phyloP scores from a whole-genome alignment of 1,284 basidiomycete species.

The Waitea zeae region DNA sequence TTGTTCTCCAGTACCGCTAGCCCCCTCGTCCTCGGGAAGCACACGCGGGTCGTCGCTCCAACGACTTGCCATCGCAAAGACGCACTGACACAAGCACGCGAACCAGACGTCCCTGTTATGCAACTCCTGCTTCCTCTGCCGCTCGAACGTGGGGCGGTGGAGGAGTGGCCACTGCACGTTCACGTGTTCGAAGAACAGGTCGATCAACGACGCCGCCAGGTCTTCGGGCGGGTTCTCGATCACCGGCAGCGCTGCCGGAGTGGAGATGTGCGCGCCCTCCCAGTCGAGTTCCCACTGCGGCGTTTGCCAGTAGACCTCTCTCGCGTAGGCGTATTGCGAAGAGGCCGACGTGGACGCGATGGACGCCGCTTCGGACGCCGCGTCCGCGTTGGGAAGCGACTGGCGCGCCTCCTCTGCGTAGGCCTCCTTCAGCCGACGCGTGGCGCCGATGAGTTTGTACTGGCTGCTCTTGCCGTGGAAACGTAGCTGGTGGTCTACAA shows the following conservation, averaged over 20 bases:
- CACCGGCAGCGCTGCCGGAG: slow-evolving; percentile 17
- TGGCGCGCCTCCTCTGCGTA: slow-evolving; percentile 17
- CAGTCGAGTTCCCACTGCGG: slow-evolving; percentile 43
- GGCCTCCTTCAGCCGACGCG: slow-evolving; percentile 27
- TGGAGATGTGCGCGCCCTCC: slow-evolving; percentile 25
- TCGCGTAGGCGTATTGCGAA: background rate
- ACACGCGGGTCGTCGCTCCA: slow-evolving; percentile 29
- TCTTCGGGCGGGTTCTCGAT: slow-evolving; percentile 33
- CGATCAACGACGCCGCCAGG: slow-evolving; percentile 24
- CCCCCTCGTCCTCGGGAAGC: slow-evolving; percentile 17
- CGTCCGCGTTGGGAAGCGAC: too few relatives aligned
- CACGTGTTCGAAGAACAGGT: slow-evolving; percentile 27
- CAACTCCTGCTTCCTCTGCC: slow-evolving; percentile 21
- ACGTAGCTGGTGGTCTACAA: too few relatives aligned
- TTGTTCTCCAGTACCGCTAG: slow-evolving; percentile 15
- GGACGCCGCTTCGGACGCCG: background rate
- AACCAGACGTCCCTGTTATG: slow-evolving; percentile 26
- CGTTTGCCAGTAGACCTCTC: too few relatives aligned
- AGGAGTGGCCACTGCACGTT: slow-evolving; percentile 27
- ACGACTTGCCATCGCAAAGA: slow-evolving; percentile 31
- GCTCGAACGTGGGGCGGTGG: slow-evolving; percentile 29
- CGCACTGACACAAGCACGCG: slow-evolving; percentile 25
- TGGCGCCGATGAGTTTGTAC: slow-evolving; percentile 26
- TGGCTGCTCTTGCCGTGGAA: slow-evolving; percentile 40
- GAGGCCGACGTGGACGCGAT: background rate